Conservation (phyloP, 495 filamentous ascomycete genomes). For the Hypoxylon intermedium region DNA sequence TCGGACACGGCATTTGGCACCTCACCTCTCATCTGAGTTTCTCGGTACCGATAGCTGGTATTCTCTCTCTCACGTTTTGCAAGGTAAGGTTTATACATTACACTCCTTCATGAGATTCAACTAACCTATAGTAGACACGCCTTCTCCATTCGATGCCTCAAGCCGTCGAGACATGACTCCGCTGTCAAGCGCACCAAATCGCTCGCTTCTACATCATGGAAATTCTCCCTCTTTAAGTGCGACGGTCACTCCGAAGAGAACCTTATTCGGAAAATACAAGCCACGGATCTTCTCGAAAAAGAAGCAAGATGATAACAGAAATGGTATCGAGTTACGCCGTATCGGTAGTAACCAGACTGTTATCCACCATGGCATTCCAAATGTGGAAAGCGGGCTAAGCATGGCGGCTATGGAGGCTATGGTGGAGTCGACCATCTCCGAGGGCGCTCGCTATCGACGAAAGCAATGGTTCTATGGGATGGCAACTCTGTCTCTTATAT, state of each 20-base stretch:
- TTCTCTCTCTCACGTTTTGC: neutral
- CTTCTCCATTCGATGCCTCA: conserved; percentile 17
- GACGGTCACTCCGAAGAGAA: neutral
- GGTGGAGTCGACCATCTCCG: conserved; percentile 40
- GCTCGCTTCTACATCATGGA: neutral
- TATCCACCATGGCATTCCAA: conserved; percentile 11
- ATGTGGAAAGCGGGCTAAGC: conserved; percentile 18
- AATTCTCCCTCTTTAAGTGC: neutral
- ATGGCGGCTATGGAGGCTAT: conserved; percentile 12
- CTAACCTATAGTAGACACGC: conserved; percentile 21
- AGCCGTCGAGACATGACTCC: neutral
- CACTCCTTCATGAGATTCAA: neutral
- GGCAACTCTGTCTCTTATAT: conserved; percentile 36
- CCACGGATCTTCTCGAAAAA: neutral
- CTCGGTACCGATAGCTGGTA: neutral
- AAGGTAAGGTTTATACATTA: conserved; percentile 13
- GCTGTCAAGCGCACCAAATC: neutral
- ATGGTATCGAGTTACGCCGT: conserved; percentile 4
- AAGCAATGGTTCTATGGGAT: conserved; percentile 41
- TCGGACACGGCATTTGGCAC: neutral
- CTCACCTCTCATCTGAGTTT: conserved; percentile 25
- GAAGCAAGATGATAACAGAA: neutral
- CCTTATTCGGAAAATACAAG: neutral
- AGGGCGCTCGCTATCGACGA: conserved; percentile 32
- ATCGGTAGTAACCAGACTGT: conserved; percentile 15